Evolutionary conservation across 345 rosid genomes (phyloP).

Genomic region (Eucalyptus fibrosa): DNA sequence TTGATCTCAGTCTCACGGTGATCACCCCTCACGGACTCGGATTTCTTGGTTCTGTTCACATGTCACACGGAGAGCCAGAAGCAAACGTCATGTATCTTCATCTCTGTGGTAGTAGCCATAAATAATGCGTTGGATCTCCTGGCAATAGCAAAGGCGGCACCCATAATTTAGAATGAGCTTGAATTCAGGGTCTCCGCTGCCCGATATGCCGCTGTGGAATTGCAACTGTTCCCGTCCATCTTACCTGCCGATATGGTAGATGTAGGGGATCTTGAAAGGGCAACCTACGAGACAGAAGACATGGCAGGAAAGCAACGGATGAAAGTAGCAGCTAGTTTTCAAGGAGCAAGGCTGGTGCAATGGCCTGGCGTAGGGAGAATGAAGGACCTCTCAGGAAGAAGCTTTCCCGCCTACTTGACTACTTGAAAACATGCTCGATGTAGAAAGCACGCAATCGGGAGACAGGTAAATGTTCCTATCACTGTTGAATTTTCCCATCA

Average conservation of each 20-base stretch:
- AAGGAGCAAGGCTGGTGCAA: not conserved
- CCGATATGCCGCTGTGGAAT: not conserved
- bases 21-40: not conserved
- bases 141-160: not conserved
- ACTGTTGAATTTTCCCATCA: not conserved
- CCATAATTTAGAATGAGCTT: not conserved
- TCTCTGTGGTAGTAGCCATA: not conserved
- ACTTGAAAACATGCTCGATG: not conserved
- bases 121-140: not conserved
- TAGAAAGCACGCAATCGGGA: not conserved
- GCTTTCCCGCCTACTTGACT: not conserved
- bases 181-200: not conserved
- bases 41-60: not conserved
- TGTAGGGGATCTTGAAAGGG: not conserved
- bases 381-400: not conserved
- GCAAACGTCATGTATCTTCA: not conserved
- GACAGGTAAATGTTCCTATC: not conserved
- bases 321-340: not conserved
- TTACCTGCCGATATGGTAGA: not conserved
- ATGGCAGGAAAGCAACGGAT: not conserved
- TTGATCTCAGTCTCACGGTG: not conserved
- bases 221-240: not conserved
- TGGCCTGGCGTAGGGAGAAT: not conserved
- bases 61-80: not conserved
- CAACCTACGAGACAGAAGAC: not conserved